Evolutionary conservation across 2,329 filamentous ascomycete species (phyloP).

Genomic region (Fusarium verticillioides): DNA sequence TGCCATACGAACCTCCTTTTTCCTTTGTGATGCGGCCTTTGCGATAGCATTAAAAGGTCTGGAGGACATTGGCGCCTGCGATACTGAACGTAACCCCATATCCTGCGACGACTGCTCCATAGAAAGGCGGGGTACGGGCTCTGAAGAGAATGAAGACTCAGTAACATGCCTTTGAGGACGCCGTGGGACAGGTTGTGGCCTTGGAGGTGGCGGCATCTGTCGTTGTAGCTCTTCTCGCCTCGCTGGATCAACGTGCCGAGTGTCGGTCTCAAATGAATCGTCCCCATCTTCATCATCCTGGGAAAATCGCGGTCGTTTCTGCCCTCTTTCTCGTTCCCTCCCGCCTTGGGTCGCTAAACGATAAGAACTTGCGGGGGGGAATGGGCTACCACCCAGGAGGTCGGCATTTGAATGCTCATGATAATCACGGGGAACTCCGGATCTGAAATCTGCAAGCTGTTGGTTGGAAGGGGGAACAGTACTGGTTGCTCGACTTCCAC

Average conservation of each 20-base stretch:
- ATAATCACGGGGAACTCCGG: constrained; percentile 39
- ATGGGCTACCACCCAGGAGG: constrained; percentile 22
- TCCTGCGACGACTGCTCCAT: constrained; percentile 40
- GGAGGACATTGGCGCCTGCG: neutral
- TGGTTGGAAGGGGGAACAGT: constrained; percentile 39
- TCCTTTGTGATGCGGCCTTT: constrained; percentile 40
- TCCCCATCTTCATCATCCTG: constrained; percentile 39
- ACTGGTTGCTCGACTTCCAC: neutral
- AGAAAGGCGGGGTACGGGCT: constrained; percentile 34
- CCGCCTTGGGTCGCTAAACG: neutral
- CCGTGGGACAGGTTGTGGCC: constrained; percentile 6
- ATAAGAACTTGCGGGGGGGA: constrained; percentile 21
- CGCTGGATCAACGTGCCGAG: constrained; percentile 39
- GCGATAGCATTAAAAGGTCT: constrained; percentile 41
- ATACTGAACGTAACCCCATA: neutral
- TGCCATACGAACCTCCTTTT: constrained; percentile 31
- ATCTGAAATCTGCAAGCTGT: constrained; percentile 19
- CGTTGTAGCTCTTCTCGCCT: constrained; percentile 35
- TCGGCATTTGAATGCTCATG: constrained; percentile 32
- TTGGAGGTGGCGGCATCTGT: constrained; percentile 26
- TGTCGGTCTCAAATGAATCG: constrained; percentile 46
- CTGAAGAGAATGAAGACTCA: constrained; percentile 3
- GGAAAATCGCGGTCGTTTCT: constrained; percentile 2
- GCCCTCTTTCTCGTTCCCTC: neutral
- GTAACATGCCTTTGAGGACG: constrained; percentile 4